Percentiles rank a stretch among this genome's conserved stretches.
Evolutionary conservation across 31 red algal genomes (phyloP).

Genomic region (Asparagopsis taxiformis): DNA sequence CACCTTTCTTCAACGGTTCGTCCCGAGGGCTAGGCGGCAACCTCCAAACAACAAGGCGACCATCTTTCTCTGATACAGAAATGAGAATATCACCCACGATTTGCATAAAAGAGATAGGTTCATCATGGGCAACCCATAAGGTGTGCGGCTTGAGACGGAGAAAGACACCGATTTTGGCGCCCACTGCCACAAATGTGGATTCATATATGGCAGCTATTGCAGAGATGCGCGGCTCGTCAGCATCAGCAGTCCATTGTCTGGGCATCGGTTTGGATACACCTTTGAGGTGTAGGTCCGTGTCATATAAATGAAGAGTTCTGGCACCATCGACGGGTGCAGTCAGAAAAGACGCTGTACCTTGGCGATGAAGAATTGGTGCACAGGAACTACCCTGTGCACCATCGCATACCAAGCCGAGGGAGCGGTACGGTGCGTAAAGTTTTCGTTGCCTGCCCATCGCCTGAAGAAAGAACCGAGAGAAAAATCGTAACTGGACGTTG

Average conservation of each 20-base stretch:
- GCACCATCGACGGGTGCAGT: slow-evolving; percentile 75
- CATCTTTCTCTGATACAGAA: slow-evolving; percentile 31
- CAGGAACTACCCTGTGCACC: slow-evolving; percentile 15
- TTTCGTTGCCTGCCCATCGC: too few relatives aligned
- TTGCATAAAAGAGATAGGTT: slow-evolving; percentile 24
- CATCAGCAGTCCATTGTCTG: slow-evolving; percentile 16
- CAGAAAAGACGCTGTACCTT: slow-evolving; percentile 64
- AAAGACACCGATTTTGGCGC: slow-evolving; percentile 34
- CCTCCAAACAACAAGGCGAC: slow-evolving; percentile 53
- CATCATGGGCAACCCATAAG: slow-evolving; percentile 40
- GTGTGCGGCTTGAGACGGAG: slow-evolving; percentile 35
- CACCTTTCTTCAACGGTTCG: slow-evolving; percentile 3
- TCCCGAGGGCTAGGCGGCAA: slow-evolving; percentile 48
- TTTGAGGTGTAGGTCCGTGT: slow-evolving; percentile 72
- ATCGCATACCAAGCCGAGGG: slow-evolving; percentile 77
- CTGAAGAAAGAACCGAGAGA: too few relatives aligned
- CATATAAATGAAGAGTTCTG: slow-evolving; percentile 78
- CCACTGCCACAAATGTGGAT: slow-evolving; percentile 60
- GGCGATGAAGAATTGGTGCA: slow-evolving; percentile 61
- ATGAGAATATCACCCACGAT: slow-evolving; percentile 54
- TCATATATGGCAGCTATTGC: slow-evolving; percentile 51
- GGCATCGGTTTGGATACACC: slow-evolving; percentile 71
- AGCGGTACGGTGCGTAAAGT: slow-evolving; percentile 62
- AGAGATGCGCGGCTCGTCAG: slow-evolving; percentile 6
- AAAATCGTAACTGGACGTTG: too few relatives aligned